Evolutionary conservation across 805 yeast genomes (phyloP), one percentile per base, ranked within the genome.

Genomic region (Starmerella roubikii): DNA sequence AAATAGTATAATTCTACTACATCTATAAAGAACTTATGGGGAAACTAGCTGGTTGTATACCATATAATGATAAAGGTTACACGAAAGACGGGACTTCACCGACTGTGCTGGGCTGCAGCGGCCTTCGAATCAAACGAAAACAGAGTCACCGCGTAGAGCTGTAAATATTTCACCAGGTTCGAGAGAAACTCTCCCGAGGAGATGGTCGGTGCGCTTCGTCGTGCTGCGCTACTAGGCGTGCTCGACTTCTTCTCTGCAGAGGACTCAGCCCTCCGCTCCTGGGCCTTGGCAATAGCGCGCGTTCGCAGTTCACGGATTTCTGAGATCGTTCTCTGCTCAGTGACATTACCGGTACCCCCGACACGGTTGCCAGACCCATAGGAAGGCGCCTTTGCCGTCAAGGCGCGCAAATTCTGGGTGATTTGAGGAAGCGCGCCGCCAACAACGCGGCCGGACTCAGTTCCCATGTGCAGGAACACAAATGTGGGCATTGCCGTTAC

Each of bases 391-490:
- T 29, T 29, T 6, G 11, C 20, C 12, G 19, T 8, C 20, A 45
- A 39, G 25, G 25, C 25, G 9, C 32, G 34, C 11, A 51, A 37
- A 8, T 24, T 29, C 11, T 41, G 38, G 11, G 35, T 37, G 17
- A 52, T 30, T 1, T 32, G 37, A 11, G 32, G 27, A 15, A 48
- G 15, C 26, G 53, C 52, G 19, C 54, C 61, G n/a, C 62, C 62
- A 8, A 36, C 23, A n/a, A 54, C 49, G 9, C 54, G 51, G n/a
- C 72, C 71, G 45, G 83, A 72, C 54, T 75, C 75, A 62, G 74
- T 61, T 34, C 94, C 94, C 43, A 68, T 67, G 68, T 78, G 79
- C 72, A 80, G 73, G 60, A 82, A 76, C 47, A 84, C 65, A 50
- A 74, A 64, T 41, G 80, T 72, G 47, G 82, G 82, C 75, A 75